Conservation (phyloP, 179 eudicot genomes). For the Spergularia azorica region DNA sequence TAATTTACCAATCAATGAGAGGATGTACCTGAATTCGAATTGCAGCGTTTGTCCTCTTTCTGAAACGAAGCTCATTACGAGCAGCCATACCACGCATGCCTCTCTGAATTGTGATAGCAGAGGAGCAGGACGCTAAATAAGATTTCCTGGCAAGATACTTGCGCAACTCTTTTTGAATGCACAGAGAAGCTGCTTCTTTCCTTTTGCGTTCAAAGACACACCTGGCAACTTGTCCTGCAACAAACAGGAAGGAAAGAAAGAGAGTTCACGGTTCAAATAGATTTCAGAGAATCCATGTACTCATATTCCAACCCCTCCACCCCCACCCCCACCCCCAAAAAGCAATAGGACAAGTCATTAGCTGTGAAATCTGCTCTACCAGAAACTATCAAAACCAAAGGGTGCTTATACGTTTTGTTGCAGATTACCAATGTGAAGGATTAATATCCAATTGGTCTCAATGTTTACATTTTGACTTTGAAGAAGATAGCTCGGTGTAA, state of each 20-base stretch:
- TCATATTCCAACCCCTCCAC: neutral
- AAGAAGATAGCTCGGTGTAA: neutral
- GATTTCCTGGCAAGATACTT: slow-evolving; percentile 57
- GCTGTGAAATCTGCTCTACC: neutral
- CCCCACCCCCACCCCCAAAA: neutral
- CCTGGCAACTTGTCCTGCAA: slow-evolving; percentile 65
- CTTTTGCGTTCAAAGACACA: slow-evolving; percentile 47
- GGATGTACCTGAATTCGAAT: slow-evolving; percentile 60
- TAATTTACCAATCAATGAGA: neutral
- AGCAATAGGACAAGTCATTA: neutral
- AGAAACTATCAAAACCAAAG: neutral
- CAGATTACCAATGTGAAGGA: neutral
- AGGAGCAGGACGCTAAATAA: slow-evolving; percentile 43
- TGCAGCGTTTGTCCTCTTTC: slow-evolving; percentile 57
- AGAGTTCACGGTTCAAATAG: slow-evolving; percentile 18
- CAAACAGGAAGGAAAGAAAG: neutral
- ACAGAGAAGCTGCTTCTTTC: slow-evolving; percentile 65
- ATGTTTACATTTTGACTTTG: neutral
- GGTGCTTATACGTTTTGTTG: slow-evolving; percentile 1
- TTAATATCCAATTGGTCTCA: neutral
- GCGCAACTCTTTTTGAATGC: slow-evolving; percentile 65
- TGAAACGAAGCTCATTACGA: slow-evolving; percentile 49
- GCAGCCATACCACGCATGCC: slow-evolving; percentile 77
- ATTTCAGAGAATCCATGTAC: neutral
- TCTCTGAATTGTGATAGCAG: slow-evolving; percentile 56